Evolutionary conservation across 176 grass and related monocot genomes (phyloP).

Genomic region (Cocos nucifera): DNA sequence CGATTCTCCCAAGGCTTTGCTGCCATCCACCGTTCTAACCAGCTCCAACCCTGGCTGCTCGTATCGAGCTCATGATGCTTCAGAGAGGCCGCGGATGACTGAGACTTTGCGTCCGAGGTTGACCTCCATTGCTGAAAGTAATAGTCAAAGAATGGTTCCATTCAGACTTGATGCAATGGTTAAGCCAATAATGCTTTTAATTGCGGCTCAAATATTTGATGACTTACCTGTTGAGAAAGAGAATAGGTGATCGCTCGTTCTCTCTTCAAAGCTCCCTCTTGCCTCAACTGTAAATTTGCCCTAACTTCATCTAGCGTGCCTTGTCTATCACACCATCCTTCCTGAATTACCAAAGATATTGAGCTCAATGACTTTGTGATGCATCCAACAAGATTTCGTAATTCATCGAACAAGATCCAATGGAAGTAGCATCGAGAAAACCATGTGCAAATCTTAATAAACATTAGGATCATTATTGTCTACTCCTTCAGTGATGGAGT

Average conservation of each 20-base stretch:
- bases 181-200: too few relatives aligned
- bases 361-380: too few relatives aligned
- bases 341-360: constrained; percentile 32
- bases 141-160: too few relatives aligned
- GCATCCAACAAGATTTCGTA: neutral
- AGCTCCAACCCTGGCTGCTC: neutral
- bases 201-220: too few relatives aligned
- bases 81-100: constrained; percentile 6
- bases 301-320: constrained; percentile 58
- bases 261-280: constrained; percentile 64
- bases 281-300: constrained; percentile 71
- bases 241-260: constrained; percentile 69
- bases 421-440: too few relatives aligned
- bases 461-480: too few relatives aligned
- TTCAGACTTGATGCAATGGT: too few relatives aligned
- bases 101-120: constrained; percentile 29
- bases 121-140: constrained; percentile 28
- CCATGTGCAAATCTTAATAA: too few relatives aligned
- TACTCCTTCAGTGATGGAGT: too few relatives aligned
- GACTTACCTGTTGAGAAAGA: constrained; percentile 53
- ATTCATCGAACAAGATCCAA: neutral
- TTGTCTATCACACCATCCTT: constrained; percentile 74
- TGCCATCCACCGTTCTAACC: constrained; percentile 1
- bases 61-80: neutral
- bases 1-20: constrained; percentile 2